Percentiles rank a stretch among this genome's conserved stretches.
These are phyloP conservation scores for Wickerhamiella sergipiensis DNA, from an alignment of 805 yeast genomes.

Conservation along the genomic window DNA sequence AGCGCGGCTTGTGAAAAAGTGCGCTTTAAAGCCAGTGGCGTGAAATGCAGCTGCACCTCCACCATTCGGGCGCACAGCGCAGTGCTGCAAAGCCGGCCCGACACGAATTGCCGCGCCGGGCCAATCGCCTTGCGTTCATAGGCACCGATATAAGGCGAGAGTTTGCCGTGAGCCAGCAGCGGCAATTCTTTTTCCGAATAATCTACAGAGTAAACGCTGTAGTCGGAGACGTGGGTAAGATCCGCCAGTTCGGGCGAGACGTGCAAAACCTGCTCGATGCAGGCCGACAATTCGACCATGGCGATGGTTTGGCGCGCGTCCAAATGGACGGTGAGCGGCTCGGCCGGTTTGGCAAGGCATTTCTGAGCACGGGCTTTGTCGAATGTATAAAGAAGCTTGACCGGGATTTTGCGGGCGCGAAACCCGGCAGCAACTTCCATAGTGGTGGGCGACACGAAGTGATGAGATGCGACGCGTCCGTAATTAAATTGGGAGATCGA, in stretches of 20 bases:
- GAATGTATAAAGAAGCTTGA: constrained; percentile 28
- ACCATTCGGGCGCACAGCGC: constrained; percentile 2
- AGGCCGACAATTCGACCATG: constrained; percentile 21
- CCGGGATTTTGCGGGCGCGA: constrained; percentile 10
- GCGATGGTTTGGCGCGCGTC: constrained; percentile 20
- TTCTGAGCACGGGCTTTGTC: constrained; percentile 22
- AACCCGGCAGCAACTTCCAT: constrained; percentile 1
- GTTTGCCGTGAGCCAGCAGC: constrained; percentile 28
- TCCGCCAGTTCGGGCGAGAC: constrained; percentile 27
- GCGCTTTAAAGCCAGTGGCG: not conserved
- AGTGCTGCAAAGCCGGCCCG: constrained; percentile 5
- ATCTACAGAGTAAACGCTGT: constrained; percentile 29
- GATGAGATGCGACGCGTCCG: not conserved
- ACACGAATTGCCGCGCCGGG: not conserved
- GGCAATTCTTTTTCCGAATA: constrained; percentile 27
- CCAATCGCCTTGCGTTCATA: not conserved
- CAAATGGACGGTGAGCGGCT: constrained; percentile 13
- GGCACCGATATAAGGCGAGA: constrained; percentile 13
- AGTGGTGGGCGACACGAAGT: not conserved
- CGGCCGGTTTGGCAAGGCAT: constrained; percentile 24
- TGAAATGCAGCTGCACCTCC: constrained; percentile 6
- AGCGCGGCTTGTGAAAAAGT: not conserved
- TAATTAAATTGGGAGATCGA: not conserved
- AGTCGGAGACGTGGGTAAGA: constrained; percentile 21
- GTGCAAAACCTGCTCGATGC: constrained; percentile 23